phyloP scores from a whole-genome alignment of 495 filamentous ascomycete species.

The Aspergillus saccharolyticus region DNA sequence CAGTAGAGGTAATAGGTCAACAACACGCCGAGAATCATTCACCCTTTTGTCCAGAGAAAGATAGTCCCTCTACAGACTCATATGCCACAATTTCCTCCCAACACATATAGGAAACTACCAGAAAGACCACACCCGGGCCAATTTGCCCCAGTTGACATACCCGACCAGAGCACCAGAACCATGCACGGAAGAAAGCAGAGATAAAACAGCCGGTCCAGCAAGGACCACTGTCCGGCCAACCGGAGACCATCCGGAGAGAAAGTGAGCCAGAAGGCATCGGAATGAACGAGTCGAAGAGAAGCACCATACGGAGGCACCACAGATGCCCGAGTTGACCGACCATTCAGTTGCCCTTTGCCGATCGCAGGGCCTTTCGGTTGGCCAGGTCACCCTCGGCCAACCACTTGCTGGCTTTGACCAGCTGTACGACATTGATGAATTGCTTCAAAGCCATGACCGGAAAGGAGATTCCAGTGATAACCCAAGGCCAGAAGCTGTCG shows the following conservation, averaged over 20 bases:
- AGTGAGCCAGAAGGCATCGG: conserved; percentile 1
- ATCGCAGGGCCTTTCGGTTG: conserved; percentile 25
- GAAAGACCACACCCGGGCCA: neutral
- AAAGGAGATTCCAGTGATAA: conserved; percentile 71
- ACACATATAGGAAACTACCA: conserved; percentile 1
- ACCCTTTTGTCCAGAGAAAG: conserved; percentile 10
- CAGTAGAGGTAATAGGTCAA: neutral
- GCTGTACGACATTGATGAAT: conserved; percentile 86
- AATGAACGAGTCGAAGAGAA: neutral
- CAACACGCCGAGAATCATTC: neutral
- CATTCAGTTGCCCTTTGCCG: conserved; percentile 26
- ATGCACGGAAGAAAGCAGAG: conserved; percentile 22
- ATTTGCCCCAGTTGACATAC: conserved; percentile 4
- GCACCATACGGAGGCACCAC: neutral
- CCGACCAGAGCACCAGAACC: conserved; percentile 37
- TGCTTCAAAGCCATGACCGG: conserved; percentile 92
- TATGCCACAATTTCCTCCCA: conserved; percentile 14
- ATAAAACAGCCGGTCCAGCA: neutral
- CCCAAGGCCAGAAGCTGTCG: conserved; percentile 78
- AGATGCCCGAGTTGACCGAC: neutral
- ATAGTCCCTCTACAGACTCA: conserved; percentile 9
- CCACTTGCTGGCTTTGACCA: conserved; percentile 90
- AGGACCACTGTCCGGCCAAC: neutral
- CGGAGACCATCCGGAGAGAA: conserved; percentile 16
- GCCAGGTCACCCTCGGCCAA: conserved; percentile 77